phyloP scores from a whole-genome alignment of 169 alveolate genomes.

The Cryptosporidium sp. region DNA sequence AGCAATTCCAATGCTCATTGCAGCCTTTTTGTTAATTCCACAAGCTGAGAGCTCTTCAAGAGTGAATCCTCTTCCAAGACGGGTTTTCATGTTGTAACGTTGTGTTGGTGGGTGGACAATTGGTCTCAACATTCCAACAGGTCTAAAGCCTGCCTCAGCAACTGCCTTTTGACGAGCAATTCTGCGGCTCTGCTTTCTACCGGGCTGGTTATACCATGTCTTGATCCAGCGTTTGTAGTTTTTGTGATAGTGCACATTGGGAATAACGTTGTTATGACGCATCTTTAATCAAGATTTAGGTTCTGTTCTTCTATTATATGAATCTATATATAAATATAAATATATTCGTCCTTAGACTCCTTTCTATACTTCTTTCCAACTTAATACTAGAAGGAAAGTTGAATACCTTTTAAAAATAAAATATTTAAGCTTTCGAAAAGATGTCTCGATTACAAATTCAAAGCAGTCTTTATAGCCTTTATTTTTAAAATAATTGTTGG shows the following conservation, averaged over 20 bases:
- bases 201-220: constrained; percentile 98
- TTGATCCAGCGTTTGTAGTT: constrained; percentile 97
- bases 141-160: constrained; percentile 92
- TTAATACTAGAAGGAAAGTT: not conserved
- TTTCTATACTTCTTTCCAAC: constrained; percentile 3
- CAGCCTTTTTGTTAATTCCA: constrained; percentile 93
- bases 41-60: constrained; percentile 95
- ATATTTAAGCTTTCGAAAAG: not conserved
- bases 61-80: constrained; percentile 99
- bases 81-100: constrained; percentile 95
- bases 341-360: constrained; percentile 7
- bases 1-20: constrained; percentile 97
- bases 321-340: too few species aligned
- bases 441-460: not conserved
- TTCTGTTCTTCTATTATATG: constrained; percentile 65
- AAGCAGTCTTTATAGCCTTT: not conserved
- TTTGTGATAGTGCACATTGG: constrained; percentile 97
- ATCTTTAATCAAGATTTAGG: constrained; percentile 75
- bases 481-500: not conserved
- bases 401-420: constrained; percentile 1
- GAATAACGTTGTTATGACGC: constrained; percentile 97
- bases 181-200: constrained; percentile 94
- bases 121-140: constrained; percentile 95
- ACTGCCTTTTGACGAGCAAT: constrained; percentile 91
- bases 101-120: constrained; percentile 95